Base-by-base conservation (phyloP, 164 flowering plant genomes). In the Vitis labrusca region DNA sequence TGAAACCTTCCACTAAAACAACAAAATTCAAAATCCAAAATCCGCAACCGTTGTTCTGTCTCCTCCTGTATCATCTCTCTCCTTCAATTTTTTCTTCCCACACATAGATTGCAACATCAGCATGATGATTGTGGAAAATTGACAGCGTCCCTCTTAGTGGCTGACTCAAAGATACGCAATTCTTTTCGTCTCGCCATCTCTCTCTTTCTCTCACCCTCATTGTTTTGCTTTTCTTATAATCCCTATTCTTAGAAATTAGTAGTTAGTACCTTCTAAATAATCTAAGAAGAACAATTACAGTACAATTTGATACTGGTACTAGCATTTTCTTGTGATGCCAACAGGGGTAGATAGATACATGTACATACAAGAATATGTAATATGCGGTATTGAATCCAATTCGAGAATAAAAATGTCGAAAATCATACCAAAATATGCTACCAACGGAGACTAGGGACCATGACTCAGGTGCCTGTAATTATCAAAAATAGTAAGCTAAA, bases 91-190 rank as follows among this genome's bases (percentile, higher is more conserved):
- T 72, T 63, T 64, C 64, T 63, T 59, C 11, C 15, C 10, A 44
- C 68, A 57, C 66, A 58, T 66, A 61, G 69, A 69, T 50, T 65
- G 66, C 61, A 69, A 71, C 71, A 68, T 67, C 69, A 72, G 57
- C 62, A 49, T 64, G 17, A 61, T 63, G 48, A 50, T 79, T 77
- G 78, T 74, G 78, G 80, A 74, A 71, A 83, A 67, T 61, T 76
- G 85, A 76, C 75, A 76, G 67, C 67, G 73, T 27, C 64, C 59
- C 51, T 56, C 50, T 37, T 75, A 68, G 74, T 77, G 68, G 79
- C 82, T 73, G 82, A 79, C 82, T 77, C 82, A 77, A 81, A 75
- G 81, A 82, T 77, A 69, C 67, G 62, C 71, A 70, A 37, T 60
- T 29, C 0, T n/a, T 17, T 29, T 16, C 48, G 32, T 61, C 37